Conservation (phyloP, 2,329 filamentous ascomycete species). For the Aureobasidium namibiae region DNA sequence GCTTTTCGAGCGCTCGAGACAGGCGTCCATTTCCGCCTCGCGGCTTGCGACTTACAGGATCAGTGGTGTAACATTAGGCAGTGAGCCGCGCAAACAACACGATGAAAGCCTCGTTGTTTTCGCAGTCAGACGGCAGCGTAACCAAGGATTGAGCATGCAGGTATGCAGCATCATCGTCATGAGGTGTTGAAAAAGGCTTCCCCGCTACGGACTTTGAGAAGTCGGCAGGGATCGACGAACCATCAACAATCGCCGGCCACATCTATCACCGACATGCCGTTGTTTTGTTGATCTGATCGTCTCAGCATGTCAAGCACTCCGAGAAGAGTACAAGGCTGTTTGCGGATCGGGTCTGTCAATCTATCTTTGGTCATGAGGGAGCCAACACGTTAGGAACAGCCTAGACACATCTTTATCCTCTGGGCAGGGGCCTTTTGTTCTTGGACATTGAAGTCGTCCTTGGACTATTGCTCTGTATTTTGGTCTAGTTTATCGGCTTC, state of each 20-base stretch:
- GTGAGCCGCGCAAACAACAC: background rate
- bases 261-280: background rate
- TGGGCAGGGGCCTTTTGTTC: background rate
- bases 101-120: background rate
- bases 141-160: conserved; percentile 4
- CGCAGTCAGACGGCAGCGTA: background rate
- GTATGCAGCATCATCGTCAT: conserved; percentile 8
- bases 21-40: background rate
- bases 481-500: conserved; percentile 13
- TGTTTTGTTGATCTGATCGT: background rate
- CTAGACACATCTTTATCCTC: background rate
- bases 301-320: background rate
- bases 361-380: background rate
- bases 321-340: background rate
- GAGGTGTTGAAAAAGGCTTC: conserved; percentile 7
- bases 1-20: background rate
- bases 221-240: conserved; percentile 3
- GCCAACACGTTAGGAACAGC: too few species aligned
- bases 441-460: background rate
- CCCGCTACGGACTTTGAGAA: conserved; percentile 6
- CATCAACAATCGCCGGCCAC: background rate
- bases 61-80: background rate
- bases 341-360: background rate
- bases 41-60: background rate
- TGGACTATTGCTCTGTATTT: background rate